Evolutionary conservation across 129 eudicot species (phyloP).

Genomic region (Saposhnikovia divaricata): DNA sequence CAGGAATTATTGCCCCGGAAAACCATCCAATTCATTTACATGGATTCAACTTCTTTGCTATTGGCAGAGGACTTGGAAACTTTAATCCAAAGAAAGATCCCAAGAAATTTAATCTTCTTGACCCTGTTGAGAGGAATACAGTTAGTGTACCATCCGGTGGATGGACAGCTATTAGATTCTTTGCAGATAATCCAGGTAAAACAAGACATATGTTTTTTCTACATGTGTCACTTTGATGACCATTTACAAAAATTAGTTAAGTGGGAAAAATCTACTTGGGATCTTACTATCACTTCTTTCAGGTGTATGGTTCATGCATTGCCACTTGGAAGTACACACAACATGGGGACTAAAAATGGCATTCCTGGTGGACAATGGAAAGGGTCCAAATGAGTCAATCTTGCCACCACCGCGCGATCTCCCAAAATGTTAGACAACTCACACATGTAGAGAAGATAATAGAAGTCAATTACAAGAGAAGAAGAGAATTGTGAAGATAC

Average conservation of each 20-base stretch:
- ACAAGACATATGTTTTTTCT: not conserved
- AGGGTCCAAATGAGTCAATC: conserved; percentile 62
- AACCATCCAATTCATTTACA: conserved; percentile 56
- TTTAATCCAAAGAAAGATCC: conserved; percentile 32
- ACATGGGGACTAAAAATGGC: no score
- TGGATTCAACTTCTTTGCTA: conserved; percentile 47
- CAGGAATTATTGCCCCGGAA: conserved; percentile 43
- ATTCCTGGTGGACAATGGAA: conserved; percentile 57
- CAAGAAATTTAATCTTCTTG: conserved; percentile 32
- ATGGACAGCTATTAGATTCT: conserved; percentile 43
- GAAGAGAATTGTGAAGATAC: not conserved
- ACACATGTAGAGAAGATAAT: not conserved
- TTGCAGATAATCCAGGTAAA: conserved; percentile 45
- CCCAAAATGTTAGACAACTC: conserved; percentile 43
- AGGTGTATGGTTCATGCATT: conserved; percentile 78
- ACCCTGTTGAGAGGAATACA: conserved; percentile 54
- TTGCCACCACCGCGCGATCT: conserved; percentile 79
- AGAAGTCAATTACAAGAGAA: not conserved
- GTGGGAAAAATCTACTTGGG: not conserved
- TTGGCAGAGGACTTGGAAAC: conserved; percentile 51
- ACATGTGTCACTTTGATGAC: not conserved
- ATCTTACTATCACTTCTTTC: conserved; percentile 1
- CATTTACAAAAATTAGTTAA: not conserved
- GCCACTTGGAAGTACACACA: no score
- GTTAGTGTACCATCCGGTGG: conserved; percentile 55